Conservation (phyloP, 2,329 filamentous ascomycete genomes). For the Cytospora chrysosperma region DNA sequence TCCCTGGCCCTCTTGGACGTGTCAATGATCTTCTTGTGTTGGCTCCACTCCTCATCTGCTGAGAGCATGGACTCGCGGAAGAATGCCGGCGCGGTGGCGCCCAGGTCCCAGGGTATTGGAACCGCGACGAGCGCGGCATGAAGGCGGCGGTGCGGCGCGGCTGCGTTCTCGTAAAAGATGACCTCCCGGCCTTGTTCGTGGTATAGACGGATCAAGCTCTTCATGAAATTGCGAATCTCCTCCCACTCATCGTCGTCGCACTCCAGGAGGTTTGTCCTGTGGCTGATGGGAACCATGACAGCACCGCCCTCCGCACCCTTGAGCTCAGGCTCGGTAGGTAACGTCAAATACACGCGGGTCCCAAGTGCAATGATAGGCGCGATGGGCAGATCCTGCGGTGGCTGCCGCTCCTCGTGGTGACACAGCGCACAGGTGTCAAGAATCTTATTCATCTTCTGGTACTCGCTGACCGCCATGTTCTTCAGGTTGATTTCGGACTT, state of each 20-base stretch:
- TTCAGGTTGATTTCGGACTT: constrained; percentile 86
- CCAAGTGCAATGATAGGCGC: constrained; percentile 85
- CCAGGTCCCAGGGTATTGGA: constrained; percentile 87
- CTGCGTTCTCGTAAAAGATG: constrained; percentile 97
- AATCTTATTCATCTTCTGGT: constrained; percentile 83
- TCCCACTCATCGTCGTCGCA: constrained; percentile 99
- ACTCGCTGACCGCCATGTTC: constrained; percentile 82
- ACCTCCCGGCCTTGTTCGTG: constrained; percentile 90
- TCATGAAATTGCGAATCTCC: constrained; percentile 99
- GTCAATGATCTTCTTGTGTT: constrained; percentile 93
- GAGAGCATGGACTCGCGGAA: constrained; percentile 92
- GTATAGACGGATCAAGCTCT: constrained; percentile 89
- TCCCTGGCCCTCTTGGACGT: constrained; percentile 66
- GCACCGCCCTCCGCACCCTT: constrained; percentile 70
- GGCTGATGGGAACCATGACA: constrained; percentile 84
- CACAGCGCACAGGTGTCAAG: constrained; percentile 88
- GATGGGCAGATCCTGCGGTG: constrained; percentile 64
- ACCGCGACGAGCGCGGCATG: constrained; percentile 87
- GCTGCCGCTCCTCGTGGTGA: constrained; percentile 77
- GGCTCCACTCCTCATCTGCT: constrained; percentile 89
- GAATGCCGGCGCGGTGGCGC: constrained; percentile 87
- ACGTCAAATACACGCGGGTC: constrained; percentile 82
- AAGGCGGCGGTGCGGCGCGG: constrained; percentile 69
- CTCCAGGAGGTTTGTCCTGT: constrained; percentile 87
- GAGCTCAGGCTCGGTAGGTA: constrained; percentile 87